These are phyloP conservation scores for Gossypium schwendimanii DNA, from an alignment of 441 rosid species.

Conservation along the genomic window DNA sequence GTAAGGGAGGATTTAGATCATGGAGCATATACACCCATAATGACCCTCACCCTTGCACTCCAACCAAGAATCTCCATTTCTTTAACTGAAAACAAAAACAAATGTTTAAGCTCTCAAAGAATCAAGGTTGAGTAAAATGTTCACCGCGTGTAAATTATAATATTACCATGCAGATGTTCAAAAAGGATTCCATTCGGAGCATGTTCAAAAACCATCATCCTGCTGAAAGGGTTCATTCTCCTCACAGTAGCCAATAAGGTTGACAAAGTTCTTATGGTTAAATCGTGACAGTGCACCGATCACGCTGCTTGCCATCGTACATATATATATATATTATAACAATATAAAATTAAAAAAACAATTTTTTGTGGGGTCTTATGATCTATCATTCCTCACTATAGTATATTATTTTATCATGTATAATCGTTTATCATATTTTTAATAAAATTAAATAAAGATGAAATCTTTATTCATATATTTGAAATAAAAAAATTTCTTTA, in stretches of 20 bases:
- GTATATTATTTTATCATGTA: too few relatives aligned
- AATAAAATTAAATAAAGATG: too few relatives aligned
- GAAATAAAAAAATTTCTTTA: too few relatives aligned
- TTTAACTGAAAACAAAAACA: conserved; percentile 39
- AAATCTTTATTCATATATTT: too few relatives aligned
- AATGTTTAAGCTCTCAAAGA: conserved; percentile 11
- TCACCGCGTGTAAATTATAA: neutral
- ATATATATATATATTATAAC: too few relatives aligned
- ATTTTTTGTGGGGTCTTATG: too few relatives aligned
- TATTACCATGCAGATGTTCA: conserved; percentile 79
- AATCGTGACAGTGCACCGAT: conserved; percentile 60
- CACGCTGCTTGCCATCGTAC: conserved; percentile 11
- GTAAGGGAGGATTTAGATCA: conserved; percentile 61
- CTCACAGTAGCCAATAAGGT: conserved; percentile 78
- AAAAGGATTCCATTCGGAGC: conserved; percentile 80
- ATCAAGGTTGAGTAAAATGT: neutral
- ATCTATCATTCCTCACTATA: too few relatives aligned
- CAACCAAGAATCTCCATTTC: conserved; percentile 83
- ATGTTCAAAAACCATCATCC: conserved; percentile 94
- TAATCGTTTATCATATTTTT: too few relatives aligned
- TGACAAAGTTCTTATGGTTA: conserved; percentile 85
- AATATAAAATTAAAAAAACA: too few relatives aligned
- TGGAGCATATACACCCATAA: conserved; percentile 84
- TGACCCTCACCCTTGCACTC: conserved; percentile 58
- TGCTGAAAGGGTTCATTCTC: conserved; percentile 79